Evolutionary conservation across 163 green algal genomes (phyloP), one percentile per base, ranked within the genome.

Genomic region (Trebouxiophyceae sp.): DNA sequence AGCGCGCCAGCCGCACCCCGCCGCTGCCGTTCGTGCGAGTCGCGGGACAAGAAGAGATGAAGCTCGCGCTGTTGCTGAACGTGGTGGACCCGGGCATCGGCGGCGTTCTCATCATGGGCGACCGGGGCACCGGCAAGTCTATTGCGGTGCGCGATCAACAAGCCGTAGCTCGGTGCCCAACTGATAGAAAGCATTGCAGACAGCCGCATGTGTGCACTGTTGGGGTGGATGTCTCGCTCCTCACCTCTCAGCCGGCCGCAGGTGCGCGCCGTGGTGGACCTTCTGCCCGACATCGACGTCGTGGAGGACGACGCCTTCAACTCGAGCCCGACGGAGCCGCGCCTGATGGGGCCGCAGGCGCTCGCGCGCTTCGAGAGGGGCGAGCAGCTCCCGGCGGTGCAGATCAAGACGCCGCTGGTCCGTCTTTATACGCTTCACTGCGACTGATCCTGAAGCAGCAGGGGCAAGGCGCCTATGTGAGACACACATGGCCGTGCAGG

Each of bases 41-140:
- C 58, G 84, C 86, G 46, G 91, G 86, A 2, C 91, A 97, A 70
- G 86, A 95, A 26, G 88, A 97, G 50, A 92, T 97, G 89, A 97
- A 96, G 77, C 77, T 96, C 5, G 87, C 90, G 0, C 82, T 97
- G 62, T 61, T 96, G 62, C 78, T 97, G 2, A 96, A 96, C 70
- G 87, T 97, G 28, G 77, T 97, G 12, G 92, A 98, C 76, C 73
- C 86, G 1, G 82, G 77, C 54, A 96, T 98, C 62, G 92, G 92
- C 28, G 92, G 92, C 45, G 88, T 96, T 30, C 86, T 98, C 31
- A 91, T 98, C 68, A 97, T 98, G 92, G 92, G 92, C 31, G 92
- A 98, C 70, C 75, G 92, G 28, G 92, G 92, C 45, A 96, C 87
- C 23, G 92, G 80, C 68, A 98, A 98, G 79, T 95, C 84, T 4